Evolutionary conservation across 371 early-diverging fungal genomes (phyloP).

Genomic region (Haplosporangium sp.): DNA sequence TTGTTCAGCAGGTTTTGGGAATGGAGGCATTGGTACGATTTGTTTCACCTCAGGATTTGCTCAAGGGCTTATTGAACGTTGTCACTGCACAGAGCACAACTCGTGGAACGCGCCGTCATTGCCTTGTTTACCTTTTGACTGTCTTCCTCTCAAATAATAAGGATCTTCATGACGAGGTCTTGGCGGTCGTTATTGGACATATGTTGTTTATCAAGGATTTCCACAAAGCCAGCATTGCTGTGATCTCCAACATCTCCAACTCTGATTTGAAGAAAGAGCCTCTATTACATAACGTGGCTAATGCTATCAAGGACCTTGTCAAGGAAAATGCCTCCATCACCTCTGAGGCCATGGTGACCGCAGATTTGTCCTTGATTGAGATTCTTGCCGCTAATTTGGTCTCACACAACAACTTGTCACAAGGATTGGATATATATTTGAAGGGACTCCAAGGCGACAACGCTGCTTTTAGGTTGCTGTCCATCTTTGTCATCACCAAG

Average conservation of each 20-base stretch:
- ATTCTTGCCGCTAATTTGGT: conserved; percentile 58
- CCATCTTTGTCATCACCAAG: conserved; percentile 55
- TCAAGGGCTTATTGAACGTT: conserved; percentile 38
- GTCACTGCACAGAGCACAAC: conserved; percentile 33
- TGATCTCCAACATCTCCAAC: conserved; percentile 44
- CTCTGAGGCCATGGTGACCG: conserved; percentile 21
- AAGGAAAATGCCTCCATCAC: conserved; percentile 24
- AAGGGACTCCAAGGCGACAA: conserved; percentile 40
- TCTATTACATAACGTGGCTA: conserved; percentile 42
- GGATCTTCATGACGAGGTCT: conserved; percentile 36
- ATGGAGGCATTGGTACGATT: conserved; percentile 52
- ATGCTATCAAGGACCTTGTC: conserved; percentile 32
- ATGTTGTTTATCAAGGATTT: conserved; percentile 39
- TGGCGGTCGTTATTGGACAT: conserved; percentile 46
- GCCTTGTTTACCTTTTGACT: conserved; percentile 54
- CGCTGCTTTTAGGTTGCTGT: conserved; percentile 32
- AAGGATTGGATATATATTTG: conserved; percentile 34
- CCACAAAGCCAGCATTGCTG: conserved; percentile 40
- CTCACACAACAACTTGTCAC: conserved; percentile 33
- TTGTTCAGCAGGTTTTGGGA: conserved; percentile 54
- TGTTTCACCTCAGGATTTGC: conserved; percentile 37
- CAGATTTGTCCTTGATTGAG: conserved; percentile 32
- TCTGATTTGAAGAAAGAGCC: conserved; percentile 53
- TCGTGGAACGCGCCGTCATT: conserved; percentile 41
- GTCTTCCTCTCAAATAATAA: conserved; percentile 40